Evolutionary conservation across 2,329 filamentous ascomycete genomes (phyloP).

Genomic region (Ilyonectria robusta): DNA sequence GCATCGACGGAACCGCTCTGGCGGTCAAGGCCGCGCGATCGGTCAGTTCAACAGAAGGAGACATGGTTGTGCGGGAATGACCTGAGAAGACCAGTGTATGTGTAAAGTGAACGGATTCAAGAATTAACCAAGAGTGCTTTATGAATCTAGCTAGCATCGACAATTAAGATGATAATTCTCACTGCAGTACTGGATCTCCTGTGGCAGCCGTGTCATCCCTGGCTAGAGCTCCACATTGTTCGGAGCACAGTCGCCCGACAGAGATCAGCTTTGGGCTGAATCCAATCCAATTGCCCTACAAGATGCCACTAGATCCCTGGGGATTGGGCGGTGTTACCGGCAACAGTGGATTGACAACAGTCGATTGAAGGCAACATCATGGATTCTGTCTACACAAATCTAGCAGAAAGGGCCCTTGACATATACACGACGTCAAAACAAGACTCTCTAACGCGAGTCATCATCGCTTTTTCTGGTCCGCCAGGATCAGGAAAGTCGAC

Average conservation of each 20-base stretch:
- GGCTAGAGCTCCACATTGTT: not conserved
- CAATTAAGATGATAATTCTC: not conserved
- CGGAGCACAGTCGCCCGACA: not conserved
- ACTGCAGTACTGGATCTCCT: too few relatives aligned
- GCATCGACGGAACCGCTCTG: constrained; percentile 24
- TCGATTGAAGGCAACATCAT: not conserved
- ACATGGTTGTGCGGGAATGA: not conserved
- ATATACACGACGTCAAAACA: not conserved
- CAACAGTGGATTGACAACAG: too few relatives aligned
- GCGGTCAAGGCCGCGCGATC: constrained; percentile 20
- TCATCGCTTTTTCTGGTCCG: constrained; percentile 18
- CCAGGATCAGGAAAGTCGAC: constrained; percentile 24
- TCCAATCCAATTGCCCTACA: not conserved
- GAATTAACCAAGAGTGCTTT: not conserved
- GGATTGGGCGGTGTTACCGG: not conserved
- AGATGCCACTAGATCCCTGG: not conserved
- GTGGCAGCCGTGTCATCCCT: too few relatives aligned
- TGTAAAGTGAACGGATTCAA: not conserved
- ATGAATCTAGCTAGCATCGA: not conserved
- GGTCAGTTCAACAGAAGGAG: constrained; percentile 11
- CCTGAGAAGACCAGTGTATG: not conserved
- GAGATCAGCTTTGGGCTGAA: not conserved
- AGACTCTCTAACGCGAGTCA: not conserved
- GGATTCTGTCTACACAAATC: constrained; percentile 12
- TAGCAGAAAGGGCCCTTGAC: constrained; percentile 10